These are phyloP conservation scores for Tetracladium maxilliforme DNA, from an alignment of 2,329 filamentous ascomycete genomes.

Conservation along the genomic window DNA sequence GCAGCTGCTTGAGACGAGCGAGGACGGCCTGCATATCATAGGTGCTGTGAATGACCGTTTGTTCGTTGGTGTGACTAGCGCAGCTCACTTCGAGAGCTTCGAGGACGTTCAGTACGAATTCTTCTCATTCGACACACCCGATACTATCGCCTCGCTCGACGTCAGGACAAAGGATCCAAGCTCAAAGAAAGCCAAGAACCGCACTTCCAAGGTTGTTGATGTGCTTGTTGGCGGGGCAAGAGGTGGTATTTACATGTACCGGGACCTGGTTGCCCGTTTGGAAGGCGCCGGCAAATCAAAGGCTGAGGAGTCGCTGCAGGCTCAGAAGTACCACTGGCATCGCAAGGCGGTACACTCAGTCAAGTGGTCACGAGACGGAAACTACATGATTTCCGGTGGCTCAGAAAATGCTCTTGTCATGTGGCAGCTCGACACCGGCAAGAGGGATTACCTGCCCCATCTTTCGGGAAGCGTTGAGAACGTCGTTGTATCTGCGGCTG, in stretches of 20 bases:
- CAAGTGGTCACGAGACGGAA: conserved; percentile 87
- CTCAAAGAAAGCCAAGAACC: conserved; percentile 12
- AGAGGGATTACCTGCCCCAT: conserved; percentile 77
- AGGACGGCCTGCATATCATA: conserved; percentile 42
- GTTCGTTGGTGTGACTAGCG: conserved; percentile 39
- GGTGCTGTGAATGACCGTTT: conserved; percentile 37
- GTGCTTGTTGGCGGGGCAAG: conserved; percentile 63
- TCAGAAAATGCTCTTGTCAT: conserved; percentile 78
- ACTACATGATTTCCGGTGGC: conserved; percentile 89
- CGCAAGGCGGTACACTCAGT: conserved; percentile 66
- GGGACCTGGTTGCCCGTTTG: conserved; percentile 56
- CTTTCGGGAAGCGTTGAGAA: conserved; percentile 74
- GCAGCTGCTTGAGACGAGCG: conserved; percentile 32
- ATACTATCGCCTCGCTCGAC: conserved; percentile 55
- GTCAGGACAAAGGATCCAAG: conserved; percentile 20
- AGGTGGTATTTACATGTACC: conserved; percentile 71
- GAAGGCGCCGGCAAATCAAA: conserved; percentile 12
- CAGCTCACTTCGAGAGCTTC: conserved; percentile 15
- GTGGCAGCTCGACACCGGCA: conserved; percentile 84
- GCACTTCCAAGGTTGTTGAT: conserved; percentile 38
- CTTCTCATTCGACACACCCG: conserved; percentile 40
- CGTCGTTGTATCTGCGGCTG: conserved; percentile 65
- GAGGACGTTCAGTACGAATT: conserved; percentile 38
- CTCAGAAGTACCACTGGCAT: conserved; percentile 80
- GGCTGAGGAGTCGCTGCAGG: conserved; percentile 33